Conservation (phyloP, 2,329 filamentous ascomycete genomes). For the Penicillium sp. region DNA sequence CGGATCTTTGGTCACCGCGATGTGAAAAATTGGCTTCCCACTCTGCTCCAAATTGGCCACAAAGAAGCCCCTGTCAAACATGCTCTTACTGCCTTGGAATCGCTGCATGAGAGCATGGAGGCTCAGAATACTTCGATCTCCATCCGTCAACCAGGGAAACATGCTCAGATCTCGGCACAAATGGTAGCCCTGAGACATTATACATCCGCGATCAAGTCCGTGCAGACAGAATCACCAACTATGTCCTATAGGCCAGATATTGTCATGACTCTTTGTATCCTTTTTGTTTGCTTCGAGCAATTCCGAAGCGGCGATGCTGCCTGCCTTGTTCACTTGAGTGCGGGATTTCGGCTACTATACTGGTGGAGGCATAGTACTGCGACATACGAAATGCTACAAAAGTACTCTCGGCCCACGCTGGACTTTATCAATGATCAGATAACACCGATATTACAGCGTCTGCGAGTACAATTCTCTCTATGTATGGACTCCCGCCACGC, state of each 20-base stretch:
- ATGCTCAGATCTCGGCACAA: constrained; percentile 1
- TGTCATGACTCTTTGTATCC: not conserved
- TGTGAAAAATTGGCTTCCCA: constrained; percentile 2
- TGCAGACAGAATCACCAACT: not conserved
- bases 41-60: constrained; percentile 4
- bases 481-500: constrained; percentile 11
- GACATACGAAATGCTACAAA: not conserved
- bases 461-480: constrained; percentile 11
- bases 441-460: constrained; percentile 3
- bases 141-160: not conserved
- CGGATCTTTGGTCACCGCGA: constrained; percentile 8
- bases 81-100: constrained; percentile 5
- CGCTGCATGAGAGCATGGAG: constrained; percentile 9
- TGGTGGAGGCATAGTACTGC: constrained; percentile 8
- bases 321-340: constrained; percentile 3
- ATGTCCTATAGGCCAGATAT: constrained; percentile 6
- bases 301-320: constrained; percentile 11
- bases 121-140: not conserved
- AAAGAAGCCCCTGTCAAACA: constrained; percentile 4
- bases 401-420: constrained; percentile 5
- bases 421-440: constrained; percentile 10
- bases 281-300: constrained; percentile 14
- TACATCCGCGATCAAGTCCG: constrained; percentile 1
- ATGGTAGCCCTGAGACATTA: constrained; percentile 9
- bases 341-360: constrained; percentile 3